Evolutionary conservation across 2,329 filamentous ascomycete species (phyloP).

Genomic region (Cladosporium sp.): DNA sequence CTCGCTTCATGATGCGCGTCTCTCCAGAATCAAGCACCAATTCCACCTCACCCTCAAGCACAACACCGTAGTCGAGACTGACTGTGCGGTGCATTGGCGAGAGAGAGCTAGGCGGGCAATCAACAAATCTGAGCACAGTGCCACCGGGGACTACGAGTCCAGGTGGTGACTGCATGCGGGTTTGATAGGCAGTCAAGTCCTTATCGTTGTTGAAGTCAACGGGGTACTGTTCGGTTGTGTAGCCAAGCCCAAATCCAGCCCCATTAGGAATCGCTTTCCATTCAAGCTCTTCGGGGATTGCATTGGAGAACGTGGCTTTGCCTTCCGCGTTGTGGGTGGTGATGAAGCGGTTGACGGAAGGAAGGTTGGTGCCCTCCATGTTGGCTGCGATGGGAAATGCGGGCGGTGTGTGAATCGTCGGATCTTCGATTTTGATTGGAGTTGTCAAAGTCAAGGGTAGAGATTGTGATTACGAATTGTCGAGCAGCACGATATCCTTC

Average conservation of each 20-base stretch:
- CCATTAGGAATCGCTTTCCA: slow-evolving; percentile 30
- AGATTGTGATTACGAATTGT: neutral
- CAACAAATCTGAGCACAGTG: slow-evolving; percentile 43
- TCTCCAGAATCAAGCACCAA: slow-evolving; percentile 36
- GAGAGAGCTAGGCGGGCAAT: slow-evolving; percentile 12
- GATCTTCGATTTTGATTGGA: neutral
- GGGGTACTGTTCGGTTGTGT: slow-evolving; percentile 51
- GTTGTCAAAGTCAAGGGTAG: neutral
- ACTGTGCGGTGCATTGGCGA: slow-evolving; percentile 27
- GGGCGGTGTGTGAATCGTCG: neutral
- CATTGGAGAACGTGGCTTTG: slow-evolving; percentile 31
- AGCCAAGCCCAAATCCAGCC: slow-evolving; percentile 51
- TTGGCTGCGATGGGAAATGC: neutral
- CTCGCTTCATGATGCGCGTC: slow-evolving; percentile 31
- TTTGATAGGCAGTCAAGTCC: slow-evolving; percentile 50
- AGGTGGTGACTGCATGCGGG: slow-evolving; percentile 46
- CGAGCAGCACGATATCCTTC: neutral
- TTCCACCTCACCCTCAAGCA: slow-evolving; percentile 36
- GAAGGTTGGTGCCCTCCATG: slow-evolving; percentile 11
- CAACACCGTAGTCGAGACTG: slow-evolving; percentile 37
- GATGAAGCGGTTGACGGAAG: slow-evolving; percentile 24
- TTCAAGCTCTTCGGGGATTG: slow-evolving; percentile 26
- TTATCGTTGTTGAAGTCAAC: slow-evolving; percentile 46
- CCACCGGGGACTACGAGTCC: slow-evolving; percentile 51
- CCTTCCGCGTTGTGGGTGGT: slow-evolving; percentile 34